Conservation (phyloP, 306 rosid species). For the Geum urbanum region DNA sequence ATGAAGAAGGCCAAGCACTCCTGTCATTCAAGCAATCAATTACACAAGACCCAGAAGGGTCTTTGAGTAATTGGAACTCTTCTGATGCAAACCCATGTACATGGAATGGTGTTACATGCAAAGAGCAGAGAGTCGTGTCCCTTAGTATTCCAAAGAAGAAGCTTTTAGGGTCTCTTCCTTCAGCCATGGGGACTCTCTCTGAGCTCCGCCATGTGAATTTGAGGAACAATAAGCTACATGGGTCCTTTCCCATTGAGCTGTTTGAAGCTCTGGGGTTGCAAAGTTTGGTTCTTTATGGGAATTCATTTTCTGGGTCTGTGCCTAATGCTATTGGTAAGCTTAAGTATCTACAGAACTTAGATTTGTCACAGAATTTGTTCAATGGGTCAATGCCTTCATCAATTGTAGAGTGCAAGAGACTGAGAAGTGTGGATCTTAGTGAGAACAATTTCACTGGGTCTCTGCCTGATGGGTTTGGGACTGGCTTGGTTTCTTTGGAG, state of each 20-base stretch:
- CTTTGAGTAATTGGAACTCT: constrained; percentile 76
- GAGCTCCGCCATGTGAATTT: constrained; percentile 83
- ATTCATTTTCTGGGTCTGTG: constrained; percentile 80
- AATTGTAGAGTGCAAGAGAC: constrained; percentile 68
- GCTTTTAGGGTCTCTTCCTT: constrained; percentile 74
- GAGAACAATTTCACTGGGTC: constrained; percentile 69
- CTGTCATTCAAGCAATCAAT: constrained; percentile 60
- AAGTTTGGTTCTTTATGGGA: constrained; percentile 90
- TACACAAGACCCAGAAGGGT: constrained; percentile 58
- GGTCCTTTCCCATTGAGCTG: constrained; percentile 63
- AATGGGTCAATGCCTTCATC: constrained; percentile 69
- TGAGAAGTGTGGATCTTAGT: constrained; percentile 61
- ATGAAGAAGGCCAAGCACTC: constrained; percentile 66
- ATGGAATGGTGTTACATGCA: constrained; percentile 93
- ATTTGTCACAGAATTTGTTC: constrained; percentile 73
- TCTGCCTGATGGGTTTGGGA: constrained; percentile 67
- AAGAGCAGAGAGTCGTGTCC: constrained; percentile 66
- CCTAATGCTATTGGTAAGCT: constrained; percentile 76
- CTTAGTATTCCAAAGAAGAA: constrained; percentile 76
- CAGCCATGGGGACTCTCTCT: constrained; percentile 66
- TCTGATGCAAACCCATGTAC: constrained; percentile 76
- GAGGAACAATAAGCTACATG: constrained; percentile 68
- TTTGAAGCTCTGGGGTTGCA: constrained; percentile 74
- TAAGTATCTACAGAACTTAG: constrained; percentile 73
- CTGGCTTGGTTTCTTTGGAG: constrained; percentile 51